Evolutionary conservation across 2,329 filamentous ascomycete species (phyloP), one percentile per base, ranked within the genome.

Genomic region (Fusarium ambrosium): DNA sequence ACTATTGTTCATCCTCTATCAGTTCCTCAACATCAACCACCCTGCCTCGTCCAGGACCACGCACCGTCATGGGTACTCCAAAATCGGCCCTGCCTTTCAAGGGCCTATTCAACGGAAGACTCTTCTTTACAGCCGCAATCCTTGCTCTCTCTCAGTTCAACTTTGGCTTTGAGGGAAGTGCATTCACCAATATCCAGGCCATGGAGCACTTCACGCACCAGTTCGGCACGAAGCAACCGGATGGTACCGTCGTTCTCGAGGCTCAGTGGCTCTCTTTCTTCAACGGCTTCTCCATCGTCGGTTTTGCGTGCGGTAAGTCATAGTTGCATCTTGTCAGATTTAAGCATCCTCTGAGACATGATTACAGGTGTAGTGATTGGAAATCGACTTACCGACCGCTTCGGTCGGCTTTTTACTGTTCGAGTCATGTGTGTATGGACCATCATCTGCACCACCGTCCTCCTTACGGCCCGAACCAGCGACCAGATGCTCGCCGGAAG

Each of bases 101-200:
- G 20, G 22, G 20, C 63, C 13, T 66, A 24, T 71, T 68, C 56
- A 88, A 87, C 24, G 32, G 29, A 10, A 41, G 65, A 32, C 71
- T 80, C 41, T 39, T 72, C 22, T 69, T 72, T 41, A 68, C 77
- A 4, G 72, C 74, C 6, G 22, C 63, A 16, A 64, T 84, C 32
- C 78, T 84, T 53, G 79, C 81, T 39, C 43, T 84, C 2, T 84
- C 81, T 2, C 77, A 79, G 20, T 79, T 85, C 72, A 85, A 85
- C 72, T 85, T 84, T 79, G 83, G 82, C 62, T 83, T 85, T 51
- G 84, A 85, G 69, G 81, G 82, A 51, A 75, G 80, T 55, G 83
- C 78, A 10, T 83, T 83, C 73, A 75, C 79, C 10, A 82, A 80
- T 3, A 82, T 80, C 0, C 82, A 85, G 69, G 79, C 84, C 22